A percentile compares a stretch with the other conserved stretches of the same genome.
phyloP scores from a whole-genome alignment of 1,284 basidiomycete genomes.

The Ganoderma multipileum region DNA sequence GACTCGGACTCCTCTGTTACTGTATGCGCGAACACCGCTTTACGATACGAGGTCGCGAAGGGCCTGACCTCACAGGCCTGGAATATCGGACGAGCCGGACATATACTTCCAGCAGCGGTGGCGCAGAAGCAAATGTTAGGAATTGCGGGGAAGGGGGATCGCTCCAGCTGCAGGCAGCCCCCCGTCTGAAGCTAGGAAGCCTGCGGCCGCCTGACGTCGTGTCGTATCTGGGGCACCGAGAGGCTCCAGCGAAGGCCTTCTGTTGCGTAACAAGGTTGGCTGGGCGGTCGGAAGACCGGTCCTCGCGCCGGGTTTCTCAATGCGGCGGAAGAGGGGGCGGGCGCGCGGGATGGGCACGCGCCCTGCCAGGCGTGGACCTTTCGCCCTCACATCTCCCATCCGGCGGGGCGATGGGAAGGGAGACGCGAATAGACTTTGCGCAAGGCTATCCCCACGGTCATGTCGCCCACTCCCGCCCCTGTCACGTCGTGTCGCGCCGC shows the following conservation, averaged over 20 bases:
- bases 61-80: not conserved
- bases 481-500: not conserved
- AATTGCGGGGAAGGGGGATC: conserved; percentile 1
- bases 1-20: conserved; percentile 1
- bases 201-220: not conserved
- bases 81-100: not conserved
- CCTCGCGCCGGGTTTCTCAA: conserved; percentile 1
- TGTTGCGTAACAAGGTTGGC: not conserved
- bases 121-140: not conserved
- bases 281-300: not conserved
- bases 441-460: conserved; percentile 7
- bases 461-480: conserved; percentile 4
- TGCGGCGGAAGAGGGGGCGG: not conserved
- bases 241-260: not conserved
- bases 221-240: not conserved
- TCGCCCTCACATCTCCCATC: not conserved
- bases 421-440: conserved; percentile 13
- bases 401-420: conserved; percentile 6
- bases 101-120: not conserved
- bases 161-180: not conserved
- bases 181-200: not conserved
- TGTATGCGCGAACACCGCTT: not conserved
- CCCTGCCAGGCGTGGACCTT: not conserved
- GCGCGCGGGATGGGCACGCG: conserved; percentile 4
- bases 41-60: not conserved